These are phyloP conservation scores for Xylaria intraflava DNA, from an alignment of 495 filamentous ascomycete species.

Conservation along the genomic window DNA sequence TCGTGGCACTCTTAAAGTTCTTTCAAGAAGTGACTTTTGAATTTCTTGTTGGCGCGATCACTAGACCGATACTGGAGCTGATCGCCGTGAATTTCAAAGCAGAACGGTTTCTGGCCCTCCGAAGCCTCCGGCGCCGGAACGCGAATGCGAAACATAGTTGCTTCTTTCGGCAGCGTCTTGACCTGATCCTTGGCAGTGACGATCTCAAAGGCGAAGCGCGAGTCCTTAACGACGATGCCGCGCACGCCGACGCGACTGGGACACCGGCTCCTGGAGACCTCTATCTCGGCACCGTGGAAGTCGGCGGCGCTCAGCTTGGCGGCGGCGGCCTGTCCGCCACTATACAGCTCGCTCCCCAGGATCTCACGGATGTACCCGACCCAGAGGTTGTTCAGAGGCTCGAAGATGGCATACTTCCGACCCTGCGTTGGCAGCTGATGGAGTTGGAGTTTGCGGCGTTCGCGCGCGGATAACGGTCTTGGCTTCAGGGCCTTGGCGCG, in stretches of 20 bases:
- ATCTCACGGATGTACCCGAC: conserved; percentile 73
- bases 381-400: conserved; percentile 73
- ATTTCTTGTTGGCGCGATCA: conserved; percentile 84
- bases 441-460: conserved; percentile 66
- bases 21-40: conserved; percentile 66
- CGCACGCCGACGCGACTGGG: conserved; percentile 71
- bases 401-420: conserved; percentile 70
- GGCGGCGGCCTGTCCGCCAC: conserved; percentile 39
- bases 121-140: conserved; percentile 43
- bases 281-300: conserved; percentile 79
- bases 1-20: conserved; percentile 47
- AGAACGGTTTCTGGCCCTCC: conserved; percentile 38
- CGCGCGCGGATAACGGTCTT: conserved; percentile 68
- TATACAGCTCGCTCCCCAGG: conserved; percentile 45
- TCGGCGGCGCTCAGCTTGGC: conserved; percentile 75
- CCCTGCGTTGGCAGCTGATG: conserved; percentile 64
- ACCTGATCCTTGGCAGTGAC: conserved; percentile 64
- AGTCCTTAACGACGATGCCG: conserved; percentile 86
- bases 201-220: conserved; percentile 78
- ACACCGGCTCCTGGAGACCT: conserved; percentile 77
- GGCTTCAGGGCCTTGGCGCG: conserved; percentile 57
- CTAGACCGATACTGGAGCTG: conserved; percentile 78
- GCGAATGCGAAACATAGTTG: conserved; percentile 74
- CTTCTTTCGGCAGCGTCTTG: conserved; percentile 78
- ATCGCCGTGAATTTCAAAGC: conserved; percentile 83